These are phyloP conservation scores for Neurospora intermedia DNA, from an alignment of 495 filamentous ascomycete species.

Conservation along the genomic window DNA sequence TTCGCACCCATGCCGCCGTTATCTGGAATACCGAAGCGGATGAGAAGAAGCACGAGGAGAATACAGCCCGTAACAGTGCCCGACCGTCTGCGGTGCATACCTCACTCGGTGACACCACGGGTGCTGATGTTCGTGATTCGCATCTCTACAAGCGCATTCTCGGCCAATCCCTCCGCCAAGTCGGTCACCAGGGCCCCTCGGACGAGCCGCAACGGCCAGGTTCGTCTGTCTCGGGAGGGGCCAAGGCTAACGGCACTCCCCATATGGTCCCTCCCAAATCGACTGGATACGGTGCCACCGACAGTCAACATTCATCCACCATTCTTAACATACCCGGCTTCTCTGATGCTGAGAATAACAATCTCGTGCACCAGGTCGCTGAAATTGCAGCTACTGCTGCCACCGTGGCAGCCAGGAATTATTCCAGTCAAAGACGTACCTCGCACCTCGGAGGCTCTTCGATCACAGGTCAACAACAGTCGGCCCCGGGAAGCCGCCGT, in stretches of 20 bases:
- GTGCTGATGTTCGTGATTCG: constrained; percentile 61
- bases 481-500: constrained; percentile 11
- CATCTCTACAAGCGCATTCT: constrained; percentile 88
- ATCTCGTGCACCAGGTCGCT: constrained; percentile 69
- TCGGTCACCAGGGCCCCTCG: constrained; percentile 49
- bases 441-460: constrained; percentile 12
- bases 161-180: constrained; percentile 74
- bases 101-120: constrained; percentile 30
- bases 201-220: constrained; percentile 36
- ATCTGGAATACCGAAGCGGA: constrained; percentile 89
- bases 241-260: constrained; percentile 34
- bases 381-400: constrained; percentile 91
- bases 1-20: constrained; percentile 89
- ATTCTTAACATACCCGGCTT: constrained; percentile 54
- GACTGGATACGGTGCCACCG: constrained; percentile 25
- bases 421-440: constrained; percentile 19
- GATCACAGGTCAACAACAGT: constrained; percentile 10
- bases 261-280: constrained; percentile 66
- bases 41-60: constrained; percentile 59
- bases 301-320: constrained; percentile 20
- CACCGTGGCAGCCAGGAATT: constrained; percentile 76
- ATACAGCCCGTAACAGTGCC: constrained; percentile 21
- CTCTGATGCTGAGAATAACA: constrained; percentile 66
- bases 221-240: constrained; percentile 22
- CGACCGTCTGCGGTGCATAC: constrained; percentile 29